phyloP scores from a whole-genome alignment of 2,329 filamentous ascomycete genomes.

The Paracorniculantispora psalliotae region DNA sequence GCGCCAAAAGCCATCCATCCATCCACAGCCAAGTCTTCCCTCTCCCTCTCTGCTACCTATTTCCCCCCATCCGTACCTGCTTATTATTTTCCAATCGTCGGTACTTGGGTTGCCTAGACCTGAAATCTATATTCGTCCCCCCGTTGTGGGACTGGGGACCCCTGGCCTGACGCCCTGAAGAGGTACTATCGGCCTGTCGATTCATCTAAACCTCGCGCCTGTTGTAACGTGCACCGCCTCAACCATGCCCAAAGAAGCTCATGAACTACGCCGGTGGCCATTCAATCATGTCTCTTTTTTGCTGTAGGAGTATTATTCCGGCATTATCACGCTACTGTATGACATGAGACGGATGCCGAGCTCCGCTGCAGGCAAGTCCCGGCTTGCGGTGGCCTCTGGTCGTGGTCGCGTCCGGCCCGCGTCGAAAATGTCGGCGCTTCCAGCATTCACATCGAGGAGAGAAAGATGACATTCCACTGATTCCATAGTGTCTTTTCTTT shows the following conservation, averaged over 20 bases:
- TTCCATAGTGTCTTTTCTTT: not conserved
- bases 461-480: not conserved
- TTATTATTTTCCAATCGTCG: not conserved
- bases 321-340: not conserved
- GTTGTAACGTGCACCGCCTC: slow-evolving; percentile 10
- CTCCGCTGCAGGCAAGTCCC: not conserved
- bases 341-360: not conserved
- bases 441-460: not conserved
- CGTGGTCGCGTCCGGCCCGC: not conserved
- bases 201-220: slow-evolving; percentile 5
- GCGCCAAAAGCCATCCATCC: not conserved
- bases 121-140: slow-evolving; percentile 8
- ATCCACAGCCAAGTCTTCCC: not conserved
- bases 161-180: not conserved
- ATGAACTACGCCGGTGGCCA: not conserved
- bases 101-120: not conserved
- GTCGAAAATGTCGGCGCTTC: not conserved
- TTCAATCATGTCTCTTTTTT: not conserved
- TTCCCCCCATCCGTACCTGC: not conserved
- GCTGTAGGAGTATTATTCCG: not conserved
- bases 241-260: not conserved
- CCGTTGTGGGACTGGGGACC: not conserved
- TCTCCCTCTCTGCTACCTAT: not conserved
- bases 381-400: not conserved
- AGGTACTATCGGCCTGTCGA: not conserved